phyloP scores from a whole-genome alignment of 176 grass and related monocot genomes.

The Typha latifolia region DNA sequence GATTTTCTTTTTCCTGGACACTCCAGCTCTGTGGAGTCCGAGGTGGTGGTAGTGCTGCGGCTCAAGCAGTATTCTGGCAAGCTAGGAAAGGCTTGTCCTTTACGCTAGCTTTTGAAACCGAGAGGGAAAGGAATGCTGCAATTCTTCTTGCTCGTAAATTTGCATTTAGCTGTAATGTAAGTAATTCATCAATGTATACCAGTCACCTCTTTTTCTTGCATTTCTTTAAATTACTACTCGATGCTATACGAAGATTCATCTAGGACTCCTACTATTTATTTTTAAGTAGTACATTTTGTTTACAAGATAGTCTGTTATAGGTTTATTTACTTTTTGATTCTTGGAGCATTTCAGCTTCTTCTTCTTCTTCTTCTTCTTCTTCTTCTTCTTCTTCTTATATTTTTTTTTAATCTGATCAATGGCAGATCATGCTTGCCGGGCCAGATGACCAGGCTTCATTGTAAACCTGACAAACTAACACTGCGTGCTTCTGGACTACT shows the following conservation, averaged over 20 bases:
- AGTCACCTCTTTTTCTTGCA: neutral
- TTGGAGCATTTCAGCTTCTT: neutral
- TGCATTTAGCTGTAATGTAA: slow-evolving; percentile 80
- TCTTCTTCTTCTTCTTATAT: neutral
- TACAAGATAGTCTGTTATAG: neutral
- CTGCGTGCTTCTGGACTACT: slow-evolving; percentile 3
- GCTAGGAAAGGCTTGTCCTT: slow-evolving; percentile 54
- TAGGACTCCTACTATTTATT: too few species aligned
- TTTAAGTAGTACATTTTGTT: too few species aligned
- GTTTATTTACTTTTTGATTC: too few species aligned
- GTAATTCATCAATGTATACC: neutral
- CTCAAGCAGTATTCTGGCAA: slow-evolving; percentile 79
- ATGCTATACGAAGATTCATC: neutral
- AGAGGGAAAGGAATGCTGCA: slow-evolving; percentile 84
- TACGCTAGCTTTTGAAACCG: slow-evolving; percentile 71
- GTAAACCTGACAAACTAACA: slow-evolving; percentile 22
- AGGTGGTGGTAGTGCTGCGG: slow-evolving; percentile 70
- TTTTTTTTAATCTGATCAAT: neutral
- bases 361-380: neutral
- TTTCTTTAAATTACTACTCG: neutral
- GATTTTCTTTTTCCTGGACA: slow-evolving; percentile 20
- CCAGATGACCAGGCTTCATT: slow-evolving; percentile 41
- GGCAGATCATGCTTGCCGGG: slow-evolving; percentile 57
- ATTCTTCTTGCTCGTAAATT: slow-evolving; percentile 86
- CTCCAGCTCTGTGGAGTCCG: slow-evolving; percentile 74